Conservation (phyloP, 257 asterid species). For the Mitragyna speciosa region DNA sequence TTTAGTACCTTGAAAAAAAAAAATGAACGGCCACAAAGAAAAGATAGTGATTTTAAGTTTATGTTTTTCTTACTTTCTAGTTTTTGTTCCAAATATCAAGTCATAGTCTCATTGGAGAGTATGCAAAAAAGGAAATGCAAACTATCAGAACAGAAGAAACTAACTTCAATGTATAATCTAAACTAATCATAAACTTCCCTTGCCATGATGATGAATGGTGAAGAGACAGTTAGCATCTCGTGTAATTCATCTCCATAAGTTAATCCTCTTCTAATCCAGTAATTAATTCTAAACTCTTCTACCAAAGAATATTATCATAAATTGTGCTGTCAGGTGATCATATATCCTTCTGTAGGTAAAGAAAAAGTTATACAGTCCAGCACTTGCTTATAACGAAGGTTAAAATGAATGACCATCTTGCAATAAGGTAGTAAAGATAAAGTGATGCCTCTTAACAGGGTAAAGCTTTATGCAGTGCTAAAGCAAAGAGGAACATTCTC, state of each 20-base stretch:
- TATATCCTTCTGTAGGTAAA: not conserved
- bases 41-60: not conserved
- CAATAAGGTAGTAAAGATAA: not conserved
- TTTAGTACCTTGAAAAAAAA: not conserved
- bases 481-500: constrained; percentile 7
- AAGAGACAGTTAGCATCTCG: not conserved
- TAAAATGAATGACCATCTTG: not conserved
- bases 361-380: not conserved
- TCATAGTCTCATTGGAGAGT: not conserved
- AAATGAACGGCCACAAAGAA: not conserved
- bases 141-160: not conserved
- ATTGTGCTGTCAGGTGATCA: not conserved
- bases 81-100: not conserved
- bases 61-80: not conserved
- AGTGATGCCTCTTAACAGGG: not conserved
- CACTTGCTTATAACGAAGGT: not conserved
- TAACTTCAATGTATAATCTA: not conserved
- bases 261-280: not conserved
- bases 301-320: not conserved
- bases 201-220: not conserved
- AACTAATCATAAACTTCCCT: not conserved
- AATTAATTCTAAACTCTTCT: not conserved
- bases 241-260: not conserved
- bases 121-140: not conserved
- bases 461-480: constrained; percentile 1